Percentiles rank a stretch among this genome's conserved stretches.
Evolutionary conservation across 805 yeast genomes (phyloP).

Genomic region (Yarrowia divulgata): DNA sequence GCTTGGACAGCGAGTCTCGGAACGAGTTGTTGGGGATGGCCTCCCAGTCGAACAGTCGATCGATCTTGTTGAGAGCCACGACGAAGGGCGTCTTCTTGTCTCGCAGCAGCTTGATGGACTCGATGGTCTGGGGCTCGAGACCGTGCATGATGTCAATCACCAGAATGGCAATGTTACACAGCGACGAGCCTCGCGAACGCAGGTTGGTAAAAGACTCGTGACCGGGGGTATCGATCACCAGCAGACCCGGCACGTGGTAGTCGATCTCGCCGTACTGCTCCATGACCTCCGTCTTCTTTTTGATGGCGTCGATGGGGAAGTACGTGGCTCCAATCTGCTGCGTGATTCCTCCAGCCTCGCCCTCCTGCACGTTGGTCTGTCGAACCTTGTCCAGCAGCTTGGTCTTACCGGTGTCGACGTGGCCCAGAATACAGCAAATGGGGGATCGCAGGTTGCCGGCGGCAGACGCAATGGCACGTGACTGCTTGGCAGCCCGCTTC

Average conservation of each 20-base stretch:
- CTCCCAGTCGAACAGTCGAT: conserved; percentile 96
- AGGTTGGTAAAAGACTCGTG: conserved; percentile 98
- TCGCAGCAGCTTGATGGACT: conserved; percentile 87
- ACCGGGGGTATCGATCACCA: conserved; percentile 98
- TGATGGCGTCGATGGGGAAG: conserved; percentile 95
- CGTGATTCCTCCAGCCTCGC: conserved; percentile 99
- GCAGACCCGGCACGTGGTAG: conserved; percentile 95
- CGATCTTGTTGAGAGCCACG: conserved; percentile 96
- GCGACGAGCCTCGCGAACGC: conserved; percentile 98
- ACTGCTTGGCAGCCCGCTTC: conserved; percentile 51
- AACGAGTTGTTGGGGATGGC: conserved; percentile 88
- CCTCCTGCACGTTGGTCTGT: conserved; percentile 99
- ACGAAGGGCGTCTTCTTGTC: conserved; percentile 98
- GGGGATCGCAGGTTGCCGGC: conserved; percentile 89
- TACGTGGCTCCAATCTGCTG: conserved; percentile 99
- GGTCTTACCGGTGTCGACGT: conserved; percentile 99
- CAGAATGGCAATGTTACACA: conserved; percentile 98
- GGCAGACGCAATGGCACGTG: conserved; percentile 51
- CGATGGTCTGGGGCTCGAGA: conserved; percentile 95
- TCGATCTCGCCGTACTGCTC: conserved; percentile 76
- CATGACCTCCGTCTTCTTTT: conserved; percentile 91
- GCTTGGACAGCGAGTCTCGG: conserved; percentile 90
- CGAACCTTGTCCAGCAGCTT: conserved; percentile 95
- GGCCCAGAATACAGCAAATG: conserved; percentile 98
- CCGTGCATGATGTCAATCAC: conserved; percentile 99